These are phyloP conservation scores for Colletotrichum echinochloae DNA, from an alignment of 2,329 filamentous ascomycete species.

Conservation along the genomic window DNA sequence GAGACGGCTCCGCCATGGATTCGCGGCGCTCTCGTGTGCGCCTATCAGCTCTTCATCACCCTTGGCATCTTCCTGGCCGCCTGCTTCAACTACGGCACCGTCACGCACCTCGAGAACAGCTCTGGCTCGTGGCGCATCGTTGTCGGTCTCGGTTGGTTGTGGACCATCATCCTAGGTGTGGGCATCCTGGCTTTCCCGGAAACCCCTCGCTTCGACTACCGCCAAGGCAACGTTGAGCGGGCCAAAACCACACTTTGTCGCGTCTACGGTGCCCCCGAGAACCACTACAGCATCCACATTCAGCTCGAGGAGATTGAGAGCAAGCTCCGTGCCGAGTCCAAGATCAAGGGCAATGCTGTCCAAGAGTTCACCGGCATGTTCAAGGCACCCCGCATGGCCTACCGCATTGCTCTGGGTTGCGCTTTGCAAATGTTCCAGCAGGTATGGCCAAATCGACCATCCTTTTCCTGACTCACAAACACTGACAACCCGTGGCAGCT, in stretches of 20 bases:
- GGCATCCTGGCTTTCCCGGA: constrained; percentile 65
- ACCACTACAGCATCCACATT: constrained; percentile 58
- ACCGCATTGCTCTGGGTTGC: constrained; percentile 71
- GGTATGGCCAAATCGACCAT: constrained; percentile 48
- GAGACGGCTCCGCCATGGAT: constrained; percentile 77
- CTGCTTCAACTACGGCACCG: constrained; percentile 70
- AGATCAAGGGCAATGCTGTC: constrained; percentile 54
- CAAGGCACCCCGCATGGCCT: constrained; percentile 71
- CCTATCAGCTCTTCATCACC: constrained; percentile 80
- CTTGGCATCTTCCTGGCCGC: constrained; percentile 73
- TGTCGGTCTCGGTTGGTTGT: constrained; percentile 64
- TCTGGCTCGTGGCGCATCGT: constrained; percentile 72
- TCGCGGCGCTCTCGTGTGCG: constrained; percentile 72
- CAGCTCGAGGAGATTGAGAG: constrained; percentile 66
- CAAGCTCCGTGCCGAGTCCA: constrained; percentile 63
- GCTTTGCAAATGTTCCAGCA: constrained; percentile 75
- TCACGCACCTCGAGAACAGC: constrained; percentile 55
- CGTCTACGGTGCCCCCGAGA: constrained; percentile 59
- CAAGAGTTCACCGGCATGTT: constrained; percentile 70
- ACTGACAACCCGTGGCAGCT: constrained; percentile 9
- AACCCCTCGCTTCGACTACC: constrained; percentile 64
- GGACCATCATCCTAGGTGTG: constrained; percentile 60
- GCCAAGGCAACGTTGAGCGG: constrained; percentile 59
- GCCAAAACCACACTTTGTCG: constrained; percentile 61
- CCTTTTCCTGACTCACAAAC: constrained; percentile 6